Evolutionary conservation across 2,329 filamentous ascomycete species (phyloP).

Genomic region (Trichoderma sp.): DNA sequence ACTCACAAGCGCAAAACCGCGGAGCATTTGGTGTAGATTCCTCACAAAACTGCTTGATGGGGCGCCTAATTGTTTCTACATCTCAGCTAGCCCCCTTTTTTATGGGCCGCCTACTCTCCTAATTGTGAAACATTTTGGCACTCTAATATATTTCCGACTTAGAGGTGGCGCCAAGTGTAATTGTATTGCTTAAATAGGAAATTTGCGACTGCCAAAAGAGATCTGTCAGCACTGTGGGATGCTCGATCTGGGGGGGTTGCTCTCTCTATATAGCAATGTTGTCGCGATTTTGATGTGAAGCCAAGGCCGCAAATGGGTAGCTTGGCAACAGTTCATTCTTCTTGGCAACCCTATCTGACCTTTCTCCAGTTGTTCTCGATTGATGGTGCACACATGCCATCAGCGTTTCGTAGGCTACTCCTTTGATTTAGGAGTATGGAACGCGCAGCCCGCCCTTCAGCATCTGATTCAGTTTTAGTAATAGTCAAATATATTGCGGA

Average conservation of each 20-base stretch:
- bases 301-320: neutral
- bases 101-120: neutral
- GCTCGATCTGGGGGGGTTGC: neutral
- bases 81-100: neutral
- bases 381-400: neutral
- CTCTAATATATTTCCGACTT: neutral
- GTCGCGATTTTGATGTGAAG: neutral
- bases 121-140: neutral
- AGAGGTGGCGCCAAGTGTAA: neutral
- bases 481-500: neutral
- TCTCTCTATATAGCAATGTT: neutral
- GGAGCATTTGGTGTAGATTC: neutral
- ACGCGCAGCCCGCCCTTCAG: neutral
- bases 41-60: neutral
- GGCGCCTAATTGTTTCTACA: neutral
- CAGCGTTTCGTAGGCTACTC: neutral
- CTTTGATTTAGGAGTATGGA: neutral
- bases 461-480: neutral
- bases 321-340: neutral
- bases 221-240: neutral
- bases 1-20: neutral
- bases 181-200: neutral
- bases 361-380: neutral
- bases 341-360: neutral
- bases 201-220: conserved; percentile 4